Evolutionary conservation across 106 monocot species (phyloP).

Genomic region (Dendrobium catenatum): DNA sequence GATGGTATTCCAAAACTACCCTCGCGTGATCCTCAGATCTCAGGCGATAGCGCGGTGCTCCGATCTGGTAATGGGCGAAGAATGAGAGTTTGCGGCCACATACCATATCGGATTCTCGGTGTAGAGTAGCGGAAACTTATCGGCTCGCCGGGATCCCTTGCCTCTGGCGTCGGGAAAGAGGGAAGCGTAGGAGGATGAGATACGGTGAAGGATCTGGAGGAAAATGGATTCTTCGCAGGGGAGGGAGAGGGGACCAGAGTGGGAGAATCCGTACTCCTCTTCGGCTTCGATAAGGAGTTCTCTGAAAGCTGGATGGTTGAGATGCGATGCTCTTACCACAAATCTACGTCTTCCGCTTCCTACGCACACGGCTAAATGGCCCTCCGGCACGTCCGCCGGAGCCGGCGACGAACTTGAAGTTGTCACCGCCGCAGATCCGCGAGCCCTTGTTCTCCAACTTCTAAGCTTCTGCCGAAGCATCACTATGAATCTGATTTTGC

Average conservation of each 20-base stretch:
- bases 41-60: neutral
- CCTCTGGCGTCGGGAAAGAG: neutral
- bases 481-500: constrained; percentile 47
- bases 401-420: too few species aligned
- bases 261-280: constrained; percentile 60
- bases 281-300: constrained; percentile 46
- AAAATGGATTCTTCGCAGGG: constrained; percentile 60
- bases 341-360: constrained; percentile 33
- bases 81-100: neutral
- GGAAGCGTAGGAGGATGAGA: constrained; percentile 28
- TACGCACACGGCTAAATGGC: constrained; percentile 61
- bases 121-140: neutral
- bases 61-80: neutral
- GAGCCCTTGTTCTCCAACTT: constrained; percentile 30
- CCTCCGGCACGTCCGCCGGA: constrained; percentile 39
- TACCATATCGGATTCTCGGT: too few species aligned
- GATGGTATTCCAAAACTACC: too few species aligned
- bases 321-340: constrained; percentile 47
- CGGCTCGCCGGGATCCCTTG: neutral
- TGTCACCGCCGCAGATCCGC: neutral
- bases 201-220: constrained; percentile 36
- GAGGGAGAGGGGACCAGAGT: constrained; percentile 39
- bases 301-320: constrained; percentile 64
- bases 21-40: neutral
- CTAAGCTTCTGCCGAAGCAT: constrained; percentile 44